Evolutionary conservation across 1,139 yeast species (phyloP), one percentile per base, ranked within the genome.

Genomic region (Debaryomyces robertsiae): DNA sequence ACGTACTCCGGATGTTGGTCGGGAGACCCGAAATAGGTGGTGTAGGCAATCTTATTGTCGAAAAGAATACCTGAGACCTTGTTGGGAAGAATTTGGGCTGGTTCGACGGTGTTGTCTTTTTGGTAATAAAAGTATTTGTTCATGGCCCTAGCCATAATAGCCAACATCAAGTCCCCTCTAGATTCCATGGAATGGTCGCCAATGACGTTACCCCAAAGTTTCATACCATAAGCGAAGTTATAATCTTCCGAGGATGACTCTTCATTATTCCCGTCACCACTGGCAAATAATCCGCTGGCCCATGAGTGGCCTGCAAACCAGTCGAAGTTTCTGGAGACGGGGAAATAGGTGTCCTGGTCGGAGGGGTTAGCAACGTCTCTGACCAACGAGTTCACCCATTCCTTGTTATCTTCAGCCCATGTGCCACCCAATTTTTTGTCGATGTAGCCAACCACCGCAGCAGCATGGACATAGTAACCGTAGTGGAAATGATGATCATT

Each of bases 1-100:
- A 93, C 90, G 61, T 85, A 93, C 61, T 91, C 93, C 10, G 75
- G 69, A 43, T 77, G 81, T 18, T 58, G 56, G 61, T 80, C 78
- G 39, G 62, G 57, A 32, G 75, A 57, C 49, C 67, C 55, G 77
- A 69, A 42, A 77, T 73, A 45, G 60, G 61, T 93, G 3, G 96
- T 89, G 65, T 88, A 95, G 52, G 88, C 96, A 44, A 88, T 67
- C 66, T 93, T 91, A 65, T 91, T 91, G 62, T 91, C 97, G 60
- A 81, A 85, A 38, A 83, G 58, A 31, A 87, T 86, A 48, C 95
- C 95, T 34, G 87, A 70, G 16, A 84, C 91, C 58, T 78, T 81
- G 67, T 87, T 86, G 28, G 70, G 72, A 44, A 81, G 61, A 48
- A 80, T 70, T 43, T 70, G 60, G 24, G 68, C 43, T 18, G 94